phyloP scores from a whole-genome alignment of 345 rosid species.

The Syzygium oleosum region DNA sequence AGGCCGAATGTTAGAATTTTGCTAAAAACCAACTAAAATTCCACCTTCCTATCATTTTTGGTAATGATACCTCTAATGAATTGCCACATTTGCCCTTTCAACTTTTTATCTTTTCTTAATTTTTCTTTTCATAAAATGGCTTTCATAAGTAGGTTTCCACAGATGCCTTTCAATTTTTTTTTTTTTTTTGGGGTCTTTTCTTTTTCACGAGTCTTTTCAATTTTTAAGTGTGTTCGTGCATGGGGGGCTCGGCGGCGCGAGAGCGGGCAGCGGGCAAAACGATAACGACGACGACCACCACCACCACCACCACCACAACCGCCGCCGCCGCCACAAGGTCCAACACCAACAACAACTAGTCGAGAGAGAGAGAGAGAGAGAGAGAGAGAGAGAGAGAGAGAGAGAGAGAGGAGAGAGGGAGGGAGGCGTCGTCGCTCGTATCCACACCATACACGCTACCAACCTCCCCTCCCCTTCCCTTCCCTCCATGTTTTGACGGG shows the following conservation, averaged over 20 bases:
- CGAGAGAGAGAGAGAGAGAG: neutral
- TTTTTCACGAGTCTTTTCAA: no score
- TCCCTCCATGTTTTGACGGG: neutral
- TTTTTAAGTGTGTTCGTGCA: no score
- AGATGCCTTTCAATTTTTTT: no score
- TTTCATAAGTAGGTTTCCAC: no score
- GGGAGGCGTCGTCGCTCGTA: neutral
- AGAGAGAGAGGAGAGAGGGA: neutral
- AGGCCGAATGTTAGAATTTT: accelerated
- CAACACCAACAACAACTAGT: neutral
- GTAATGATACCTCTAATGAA: no score
- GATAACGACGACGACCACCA: no score
- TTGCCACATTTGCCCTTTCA: no score
- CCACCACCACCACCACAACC: neutral
- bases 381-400: neutral
- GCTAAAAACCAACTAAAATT: neutral
- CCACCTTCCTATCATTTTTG: neutral
- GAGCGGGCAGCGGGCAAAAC: no score
- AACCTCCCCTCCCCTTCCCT: neutral
- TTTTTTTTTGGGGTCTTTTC: no score
- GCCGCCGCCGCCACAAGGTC: neutral
- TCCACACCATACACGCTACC: neutral
- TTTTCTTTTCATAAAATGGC: no score
- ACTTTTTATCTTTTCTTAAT: no score
- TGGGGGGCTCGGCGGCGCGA: no score